Base-by-base conservation (phyloP, 78 protist genomes). In the Salpingoeca rosetta region DNA sequence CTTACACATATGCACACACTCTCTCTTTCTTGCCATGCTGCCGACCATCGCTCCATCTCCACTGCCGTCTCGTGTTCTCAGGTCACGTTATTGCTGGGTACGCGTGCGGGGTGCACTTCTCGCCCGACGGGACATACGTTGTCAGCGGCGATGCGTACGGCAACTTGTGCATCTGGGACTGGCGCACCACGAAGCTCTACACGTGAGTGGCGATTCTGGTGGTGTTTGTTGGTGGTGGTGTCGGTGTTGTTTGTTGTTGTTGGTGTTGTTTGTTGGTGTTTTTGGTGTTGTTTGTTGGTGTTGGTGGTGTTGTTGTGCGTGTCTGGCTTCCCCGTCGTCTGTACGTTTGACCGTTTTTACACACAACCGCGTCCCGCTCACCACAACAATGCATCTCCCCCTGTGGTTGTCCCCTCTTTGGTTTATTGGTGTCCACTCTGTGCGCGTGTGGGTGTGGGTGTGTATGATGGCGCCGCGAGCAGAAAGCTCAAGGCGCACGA, bases 81-180 rank as follows among this genome's bases (percentile, higher is more conserved):
- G 81, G 89, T 35, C 89, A 87, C 38, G 77, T 87, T 73, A 36
- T 39, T 27, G 88, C 99, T 24, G 99, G 99, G 38, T 97, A 92
- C 85, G 98, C 99, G 11, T 95, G 97, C 87, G 88, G 89, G 77
- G 86, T 94, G 35, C 84, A 73, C 82, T 91, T 96, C 77, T 94
- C 98, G 17, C 93, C 97, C 0, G 99, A 98, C 89, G 99, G 98
- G 36, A 51, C 73, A 43, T 93, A 82, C 84, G 72, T 97, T 39
- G 72, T 89, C 22, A 56, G 89, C 25, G 99, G 99, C 81, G 99
- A 97, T 77, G 44, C 91, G 0, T 85, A 92, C 38, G 99, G 99
- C 74, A 87, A 88, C 81, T 86, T 97, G 39, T 89, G 44, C 84
- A 76, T 97, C 51, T 97, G 99, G 99, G 97, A 96, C 86, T 97